Conservation (phyloP, 305 asterid genomes). For the Fraxinus angustifolia region DNA sequence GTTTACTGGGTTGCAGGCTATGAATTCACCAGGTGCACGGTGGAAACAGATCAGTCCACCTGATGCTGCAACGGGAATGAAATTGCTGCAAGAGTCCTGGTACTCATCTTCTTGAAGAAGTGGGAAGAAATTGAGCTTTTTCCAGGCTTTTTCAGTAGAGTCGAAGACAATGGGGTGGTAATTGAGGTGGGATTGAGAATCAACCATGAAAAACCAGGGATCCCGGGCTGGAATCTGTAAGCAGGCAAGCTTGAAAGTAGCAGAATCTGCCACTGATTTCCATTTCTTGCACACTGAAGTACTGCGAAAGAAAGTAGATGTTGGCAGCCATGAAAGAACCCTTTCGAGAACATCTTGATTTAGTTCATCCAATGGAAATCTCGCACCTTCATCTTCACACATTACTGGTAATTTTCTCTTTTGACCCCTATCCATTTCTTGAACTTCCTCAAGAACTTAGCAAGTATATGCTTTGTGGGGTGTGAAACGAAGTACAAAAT, state of each 20-base stretch:
- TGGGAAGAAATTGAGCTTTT: slow-evolving; percentile 31
- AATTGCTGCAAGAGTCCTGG: slow-evolving; percentile 19
- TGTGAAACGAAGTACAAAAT: not conserved
- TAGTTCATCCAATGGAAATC: slow-evolving; percentile 52
- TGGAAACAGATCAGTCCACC: slow-evolving; percentile 66
- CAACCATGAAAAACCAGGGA: slow-evolving; percentile 80
- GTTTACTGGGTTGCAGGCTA: slow-evolving; percentile 55
- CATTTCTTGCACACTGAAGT: slow-evolving; percentile 70
- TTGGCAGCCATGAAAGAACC: slow-evolving; percentile 76
- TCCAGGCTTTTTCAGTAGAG: slow-evolving; percentile 55
- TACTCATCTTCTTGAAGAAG: slow-evolving; percentile 9
- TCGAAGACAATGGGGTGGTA: slow-evolving; percentile 48
- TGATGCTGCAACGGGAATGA: slow-evolving; percentile 74
- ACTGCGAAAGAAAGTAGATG: slow-evolving; percentile 52
- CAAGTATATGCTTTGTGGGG: not conserved
- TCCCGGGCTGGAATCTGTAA: slow-evolving; percentile 48
- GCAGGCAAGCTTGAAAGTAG: slow-evolving; percentile 63
- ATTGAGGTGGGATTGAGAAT: slow-evolving; percentile 25
- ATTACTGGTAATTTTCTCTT: slow-evolving; percentile 46
- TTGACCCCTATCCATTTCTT: slow-evolving; percentile 32
- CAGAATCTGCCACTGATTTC: slow-evolving; percentile 59
- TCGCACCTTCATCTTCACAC: slow-evolving; percentile 7
- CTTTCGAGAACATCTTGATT: slow-evolving; percentile 80
- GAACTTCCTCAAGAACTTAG: not conserved
- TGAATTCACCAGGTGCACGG: slow-evolving; percentile 27